Conservation (phyloP, 2,329 filamentous ascomycete species). For the Pyrenophora graminea region DNA sequence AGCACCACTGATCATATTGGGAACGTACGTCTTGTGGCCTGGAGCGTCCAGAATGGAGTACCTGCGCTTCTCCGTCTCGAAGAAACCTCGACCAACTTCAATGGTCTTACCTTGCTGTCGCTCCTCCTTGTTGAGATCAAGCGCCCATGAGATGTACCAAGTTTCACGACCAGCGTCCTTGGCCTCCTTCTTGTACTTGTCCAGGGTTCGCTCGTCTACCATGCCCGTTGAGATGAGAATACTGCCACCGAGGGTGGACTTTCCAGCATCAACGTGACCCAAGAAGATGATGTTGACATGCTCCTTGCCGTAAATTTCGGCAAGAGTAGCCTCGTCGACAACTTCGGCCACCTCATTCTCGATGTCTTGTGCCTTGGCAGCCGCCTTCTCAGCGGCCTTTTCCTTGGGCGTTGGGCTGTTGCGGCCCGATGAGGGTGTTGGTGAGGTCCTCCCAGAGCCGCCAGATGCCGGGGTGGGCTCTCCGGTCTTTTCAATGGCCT, state of each 20-base stretch:
- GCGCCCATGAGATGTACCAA: conserved; percentile 98
- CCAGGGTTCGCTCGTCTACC: conserved; percentile 98
- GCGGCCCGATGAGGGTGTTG: conserved; percentile 79
- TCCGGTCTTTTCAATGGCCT: conserved; percentile 90
- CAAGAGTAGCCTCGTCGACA: conserved; percentile 81
- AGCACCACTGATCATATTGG: conserved; percentile 96
- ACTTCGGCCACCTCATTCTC: conserved; percentile 78
- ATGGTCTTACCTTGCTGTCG: conserved; percentile 96
- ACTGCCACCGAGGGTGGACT: conserved; percentile 91
- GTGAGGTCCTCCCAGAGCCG: conserved; percentile 73
- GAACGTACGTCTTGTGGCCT: conserved; percentile 96
- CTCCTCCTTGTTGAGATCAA: conserved; percentile 97
- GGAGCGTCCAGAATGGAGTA: conserved; percentile 98
- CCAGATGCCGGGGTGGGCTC: conserved; percentile 59
- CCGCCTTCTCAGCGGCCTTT: conserved; percentile 62
- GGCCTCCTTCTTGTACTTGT: conserved; percentile 89
- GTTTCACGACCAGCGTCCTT: conserved; percentile 96
- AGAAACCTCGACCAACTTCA: conserved; percentile 88
- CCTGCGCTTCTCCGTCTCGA: conserved; percentile 93
- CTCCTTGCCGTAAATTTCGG: conserved; percentile 95
- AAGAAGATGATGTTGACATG: conserved; percentile 96
- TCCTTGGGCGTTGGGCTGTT: conserved; percentile 73
- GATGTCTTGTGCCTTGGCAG: conserved; percentile 76
- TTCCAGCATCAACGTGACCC: conserved; percentile 97
- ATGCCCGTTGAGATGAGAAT: conserved; percentile 94